Conservation (phyloP, 805 yeast genomes). For the Pichia insulana region DNA sequence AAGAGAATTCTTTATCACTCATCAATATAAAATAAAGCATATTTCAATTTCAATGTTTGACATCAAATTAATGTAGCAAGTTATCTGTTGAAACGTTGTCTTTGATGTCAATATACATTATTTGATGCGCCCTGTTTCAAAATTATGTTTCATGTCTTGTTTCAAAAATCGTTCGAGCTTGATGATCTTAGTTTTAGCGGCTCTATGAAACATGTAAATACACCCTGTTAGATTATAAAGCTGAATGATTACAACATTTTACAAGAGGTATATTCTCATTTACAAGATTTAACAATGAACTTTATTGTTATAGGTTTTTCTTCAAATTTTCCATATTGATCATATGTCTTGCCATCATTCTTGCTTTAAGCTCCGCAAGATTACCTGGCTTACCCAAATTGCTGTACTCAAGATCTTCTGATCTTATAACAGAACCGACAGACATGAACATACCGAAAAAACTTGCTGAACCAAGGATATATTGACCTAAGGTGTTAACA, state of each 20-base stretch:
- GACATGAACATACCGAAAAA: conserved; percentile 96
- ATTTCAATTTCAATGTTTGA: background rate
- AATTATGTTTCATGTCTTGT: background rate
- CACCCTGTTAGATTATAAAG: too few relatives aligned
- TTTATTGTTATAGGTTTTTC: conserved; percentile 7
- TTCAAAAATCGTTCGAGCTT: too few relatives aligned
- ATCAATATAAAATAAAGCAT: too few relatives aligned
- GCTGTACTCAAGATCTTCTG: conserved; percentile 40
- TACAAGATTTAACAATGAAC: background rate
- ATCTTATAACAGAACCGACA: conserved; percentile 85
- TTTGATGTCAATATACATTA: too few relatives aligned
- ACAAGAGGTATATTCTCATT: background rate
- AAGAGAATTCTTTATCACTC: too few relatives aligned
- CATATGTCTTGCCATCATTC: conserved; percentile 34
- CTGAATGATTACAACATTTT: too few relatives aligned
- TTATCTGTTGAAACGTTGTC: background rate
- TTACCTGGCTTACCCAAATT: conserved; percentile 21
- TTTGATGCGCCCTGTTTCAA: background rate
- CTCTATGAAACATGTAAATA: too few relatives aligned
- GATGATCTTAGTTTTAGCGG: too few relatives aligned
- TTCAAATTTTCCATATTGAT: conserved; percentile 24
- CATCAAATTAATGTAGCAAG: too few relatives aligned
- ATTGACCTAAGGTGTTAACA: conserved; percentile 93
- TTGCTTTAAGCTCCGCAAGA: conserved; percentile 32
- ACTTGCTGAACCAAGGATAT: conserved; percentile 92